Percentiles rank a stretch among this genome's conserved stretches.
phyloP scores from a whole-genome alignment of 2,329 filamentous ascomycete genomes.

The Nannizzia gypsea region DNA sequence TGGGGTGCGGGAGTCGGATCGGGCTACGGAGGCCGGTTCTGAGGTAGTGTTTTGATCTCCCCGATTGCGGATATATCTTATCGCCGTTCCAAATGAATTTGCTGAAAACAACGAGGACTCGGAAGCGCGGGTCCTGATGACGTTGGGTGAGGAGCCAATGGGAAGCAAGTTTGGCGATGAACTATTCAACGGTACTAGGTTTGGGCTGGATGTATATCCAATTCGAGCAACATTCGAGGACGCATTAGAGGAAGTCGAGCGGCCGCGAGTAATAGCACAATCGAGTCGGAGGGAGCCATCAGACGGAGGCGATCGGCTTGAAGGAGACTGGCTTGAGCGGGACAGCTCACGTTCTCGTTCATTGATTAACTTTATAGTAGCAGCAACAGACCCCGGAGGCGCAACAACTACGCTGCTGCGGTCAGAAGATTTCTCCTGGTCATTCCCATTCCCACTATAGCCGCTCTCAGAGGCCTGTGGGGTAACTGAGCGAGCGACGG shows the following conservation, averaged over 20 bases:
- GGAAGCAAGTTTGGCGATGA: conserved; percentile 31
- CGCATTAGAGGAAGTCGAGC: conserved; percentile 15
- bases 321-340: conserved; percentile 5
- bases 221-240: conserved; percentile 33
- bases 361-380: conserved; percentile 29
- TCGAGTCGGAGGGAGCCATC: conserved; percentile 6
- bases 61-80: conserved; percentile 26
- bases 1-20: conserved; percentile 21
- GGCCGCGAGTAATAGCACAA: conserved; percentile 16
- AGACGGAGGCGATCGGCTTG: conserved; percentile 15
- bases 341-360: conserved; percentile 20
- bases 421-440: conserved; percentile 19
- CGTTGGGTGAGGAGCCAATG: conserved; percentile 19
- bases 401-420: conserved; percentile 19
- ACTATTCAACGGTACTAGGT: conserved; percentile 28
- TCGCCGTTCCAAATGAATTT: conserved; percentile 32
- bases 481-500: conserved; percentile 11
- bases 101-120: conserved; percentile 30
- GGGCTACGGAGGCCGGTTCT: conserved; percentile 19
- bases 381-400: conserved; percentile 17
- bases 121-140: conserved; percentile 24
- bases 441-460: conserved; percentile 1
- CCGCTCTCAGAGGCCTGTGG: conserved; percentile 13
- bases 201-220: conserved; percentile 30
- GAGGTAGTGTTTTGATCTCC: conserved; percentile 24